A percentile compares a stretch with the other conserved stretches of the same genome.
Evolutionary conservation across 768 basidiomycete species (phyloP).

Genomic region (Serendipita sp.): DNA sequence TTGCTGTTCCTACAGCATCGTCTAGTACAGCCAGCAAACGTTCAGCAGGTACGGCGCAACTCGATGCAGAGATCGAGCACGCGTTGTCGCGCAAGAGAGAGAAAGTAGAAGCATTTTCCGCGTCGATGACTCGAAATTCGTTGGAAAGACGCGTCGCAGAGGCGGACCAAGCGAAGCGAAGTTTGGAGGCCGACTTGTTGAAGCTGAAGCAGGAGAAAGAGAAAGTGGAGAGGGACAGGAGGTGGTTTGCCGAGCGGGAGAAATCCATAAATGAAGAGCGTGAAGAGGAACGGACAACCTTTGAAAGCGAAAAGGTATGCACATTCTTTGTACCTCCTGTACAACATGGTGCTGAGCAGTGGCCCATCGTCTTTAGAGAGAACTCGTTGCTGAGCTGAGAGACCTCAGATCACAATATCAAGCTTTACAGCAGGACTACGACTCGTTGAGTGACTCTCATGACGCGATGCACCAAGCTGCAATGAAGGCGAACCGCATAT

Average conservation of each 20-base stretch:
- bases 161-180: slow-evolving; percentile 42
- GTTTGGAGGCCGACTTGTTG: slow-evolving; percentile 30
- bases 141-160: slow-evolving; percentile 54
- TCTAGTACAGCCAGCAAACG: not conserved
- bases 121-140: slow-evolving; percentile 42
- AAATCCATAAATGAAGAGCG: slow-evolving; percentile 52
- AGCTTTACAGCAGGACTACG: not conserved
- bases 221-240: slow-evolving; percentile 49
- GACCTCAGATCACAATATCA: not conserved
- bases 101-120: slow-evolving; percentile 33
- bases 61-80: slow-evolving; percentile 2
- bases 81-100: not conserved
- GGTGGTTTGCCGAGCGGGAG: slow-evolving; percentile 54
- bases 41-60: not conserved
- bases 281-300: slow-evolving; percentile 35
- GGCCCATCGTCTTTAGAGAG: slow-evolving; percentile 20
- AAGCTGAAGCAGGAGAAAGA: slow-evolving; percentile 53
- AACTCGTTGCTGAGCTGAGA: not conserved
- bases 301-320: slow-evolving; percentile 45
- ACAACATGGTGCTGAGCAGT: too few relatives aligned
- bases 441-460: not conserved
- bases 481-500: not conserved
- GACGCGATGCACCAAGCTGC: not conserved
- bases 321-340: not conserved
- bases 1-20: not conserved